Evolutionary conservation across 192 early-diverging fungal genomes (phyloP), one percentile per base, ranked within the genome.

Genomic region (Linnemannia zychae): DNA sequence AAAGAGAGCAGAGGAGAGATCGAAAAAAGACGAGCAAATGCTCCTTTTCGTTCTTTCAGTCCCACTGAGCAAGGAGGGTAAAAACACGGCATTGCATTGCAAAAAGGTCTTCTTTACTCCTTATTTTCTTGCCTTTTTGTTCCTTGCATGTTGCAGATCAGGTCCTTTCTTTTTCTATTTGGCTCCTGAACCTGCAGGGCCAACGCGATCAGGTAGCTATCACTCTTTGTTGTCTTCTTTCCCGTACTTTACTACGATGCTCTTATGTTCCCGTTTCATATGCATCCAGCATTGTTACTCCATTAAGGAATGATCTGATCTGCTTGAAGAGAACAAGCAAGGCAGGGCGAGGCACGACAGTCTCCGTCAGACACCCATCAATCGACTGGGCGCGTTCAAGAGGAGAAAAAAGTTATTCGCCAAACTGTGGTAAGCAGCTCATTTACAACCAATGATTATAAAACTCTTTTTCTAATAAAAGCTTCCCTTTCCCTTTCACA

Each of bases 381-480:
- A 24, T 20, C 24, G 12, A 44, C 33, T 5, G 24, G 16, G 44
- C 24, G 70, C 44, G 17, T n/a, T 15, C 2, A 47, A 71, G 48
- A 2, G 20, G 28, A 49, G 16, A 33, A 1, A 73, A 36, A 34
- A 22, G 13, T 33, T 50, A 22, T 53, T 38, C 7, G 31, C 33
- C 48, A n/a, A n/a, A 9, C 72, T 71, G 22, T 44, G 1, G 34
- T 34, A 34, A n/a, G 6, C 69, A n/a, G 36, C 44, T 67, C 40
- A 63, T 9, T 63, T 11, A 49, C 13, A 15, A 63, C 57, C 53
- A 57, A n/a, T 28, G 31, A 63, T 63, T 15, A 63, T 9, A 63
- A 63, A 63, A 63, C 24, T n/a, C 57, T 31, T 31, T 28, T 63
- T 63, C 57, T 63, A 63, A 63, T 46, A 31, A 46, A 28, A 71